Base-by-base conservation (phyloP, 139 green algal genomes). In the Dunaliella sp. region DNA sequence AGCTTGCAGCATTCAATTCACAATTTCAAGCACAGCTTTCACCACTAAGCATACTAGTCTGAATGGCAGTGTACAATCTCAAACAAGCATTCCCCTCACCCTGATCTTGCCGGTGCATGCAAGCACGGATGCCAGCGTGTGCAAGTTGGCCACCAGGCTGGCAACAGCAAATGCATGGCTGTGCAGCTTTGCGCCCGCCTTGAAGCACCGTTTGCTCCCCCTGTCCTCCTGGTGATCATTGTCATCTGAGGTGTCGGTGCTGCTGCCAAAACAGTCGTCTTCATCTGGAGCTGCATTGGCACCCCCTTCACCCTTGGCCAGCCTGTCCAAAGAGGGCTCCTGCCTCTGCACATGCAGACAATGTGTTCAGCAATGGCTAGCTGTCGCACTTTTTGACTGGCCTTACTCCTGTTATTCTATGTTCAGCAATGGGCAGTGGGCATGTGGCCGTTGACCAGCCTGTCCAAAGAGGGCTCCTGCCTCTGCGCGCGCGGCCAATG, bases 91-190 rank as follows among this genome's bases (percentile, higher is more conserved):
- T 30, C 21, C 58, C 58, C 58, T 24, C 73, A 78, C 73, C 76
- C n/a, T 81, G 76, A 33, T 33, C n/a, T 81, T 81, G n/a, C 76
- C 76, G 2, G 76, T 34, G 37, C 76, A 81, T 34, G 76, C 76
- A 1, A 81, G 76, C 76, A 81, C 76, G 7, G 76, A 33, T 34
- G 76, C 30, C 22, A 34, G 33, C n/a, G 34, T 33, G 31, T 81
- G 76, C 76, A 81, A 31, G 31, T 81, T 81, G 76, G 76, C 33
- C n/a, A 81, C 76, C 30, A 81, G 31, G 31, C 34, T 81, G 30
- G 34, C n/a, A 16, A 65, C 48, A 26, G 48, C 48, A 65, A 26
- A 26, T n/a, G n/a, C n/a, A n/a, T n/a, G n/a, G 48, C 48, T 65
- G 16, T 7, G 48, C 7, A 65, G 7, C 16, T 65, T 65, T 65